These are phyloP conservation scores for Keithomyces neogunnii DNA, from an alignment of 2,329 filamentous ascomycete genomes.

Conservation along the genomic window DNA sequence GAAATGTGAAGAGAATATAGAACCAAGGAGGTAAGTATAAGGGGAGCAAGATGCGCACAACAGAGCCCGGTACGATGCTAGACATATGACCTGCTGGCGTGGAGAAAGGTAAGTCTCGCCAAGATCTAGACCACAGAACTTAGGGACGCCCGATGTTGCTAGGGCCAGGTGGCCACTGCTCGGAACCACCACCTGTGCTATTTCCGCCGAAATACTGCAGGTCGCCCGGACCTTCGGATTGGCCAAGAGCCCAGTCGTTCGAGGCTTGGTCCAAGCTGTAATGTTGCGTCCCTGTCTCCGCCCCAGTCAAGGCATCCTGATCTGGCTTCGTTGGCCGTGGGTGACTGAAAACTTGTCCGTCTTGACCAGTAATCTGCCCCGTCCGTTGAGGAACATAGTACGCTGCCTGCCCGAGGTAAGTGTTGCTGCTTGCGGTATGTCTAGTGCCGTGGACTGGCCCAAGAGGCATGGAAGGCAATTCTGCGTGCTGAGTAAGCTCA, in stretches of 20 bases:
- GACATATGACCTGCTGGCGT: too few relatives aligned
- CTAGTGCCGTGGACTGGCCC: constrained; percentile 7
- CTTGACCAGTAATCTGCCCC: constrained; percentile 7
- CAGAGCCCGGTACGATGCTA: too few relatives aligned
- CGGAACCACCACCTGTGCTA: neutral
- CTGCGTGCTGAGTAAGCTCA: constrained; percentile 10
- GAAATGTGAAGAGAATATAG: too few relatives aligned
- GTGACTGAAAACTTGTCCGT: constrained; percentile 11
- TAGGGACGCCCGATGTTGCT: neutral
- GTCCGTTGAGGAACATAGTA: constrained; percentile 13
- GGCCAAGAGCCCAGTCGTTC: neutral
- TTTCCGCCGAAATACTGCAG: constrained; percentile 1
- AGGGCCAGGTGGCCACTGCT: neutral
- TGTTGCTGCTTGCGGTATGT: constrained; percentile 7
- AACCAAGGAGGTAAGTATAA: too few relatives aligned
- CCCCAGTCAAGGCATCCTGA: constrained; percentile 3
- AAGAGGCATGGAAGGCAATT: constrained; percentile 9
- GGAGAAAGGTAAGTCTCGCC: too few relatives aligned
- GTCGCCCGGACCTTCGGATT: neutral
- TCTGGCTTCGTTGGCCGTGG: constrained; percentile 13
- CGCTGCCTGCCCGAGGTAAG: constrained; percentile 4
- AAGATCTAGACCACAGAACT: neutral
- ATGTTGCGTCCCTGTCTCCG: neutral
- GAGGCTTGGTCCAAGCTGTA: neutral
- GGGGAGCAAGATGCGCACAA: too few relatives aligned